Base-by-base conservation (phyloP, 176 grass and related monocot species). In the Typha latifolia region DNA sequence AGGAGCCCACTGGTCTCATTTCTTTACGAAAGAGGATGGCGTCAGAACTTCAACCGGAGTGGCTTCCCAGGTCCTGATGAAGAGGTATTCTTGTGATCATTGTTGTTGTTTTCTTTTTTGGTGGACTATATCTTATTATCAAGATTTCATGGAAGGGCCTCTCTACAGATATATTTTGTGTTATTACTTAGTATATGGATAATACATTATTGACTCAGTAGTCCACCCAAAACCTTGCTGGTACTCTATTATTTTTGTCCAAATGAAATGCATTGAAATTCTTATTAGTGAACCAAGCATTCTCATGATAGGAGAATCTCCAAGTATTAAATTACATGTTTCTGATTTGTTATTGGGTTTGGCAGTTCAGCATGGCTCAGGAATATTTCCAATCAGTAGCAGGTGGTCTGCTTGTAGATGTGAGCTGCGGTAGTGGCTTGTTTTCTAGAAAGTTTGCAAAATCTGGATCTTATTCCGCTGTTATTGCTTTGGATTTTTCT, bases 1-100 rank as follows among this genome's bases (percentile, higher is more conserved):
- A 84, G 92, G 85, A 89, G 78, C 48, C 82, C 82, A 21, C 73
- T 91, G 43, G 82, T 96, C 48, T 89, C 92, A 9, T 96, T 89
- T 82, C 85, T 96, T 51, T 96, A 96, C 23, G 92, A 96, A 82
- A 88, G 92, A 79, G 93, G 93, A 12, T 96, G 93, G 93, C 88
- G 93, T 32, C 93, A 96, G 63, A 96, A 91, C 63, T 96, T 96
- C 59, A 86, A 82, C 62, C 82, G 69, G 15, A 91, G 93, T 72
- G 93, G 93, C 3, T 96, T 96, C 70, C 93, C 93, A 81, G 93
- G 93, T 72, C 93, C 72, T 24, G 85, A 96, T 49, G 88, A 91
- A 80, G 92, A 96, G 85, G 92, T 91, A 66, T 69, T 59, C 20
- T 21, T 59, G 53, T 19, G 53, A 59, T 59, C 20, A 19, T 59